Conservation (phyloP, 2,329 filamentous ascomycete genomes). For the Fusarium sp. region DNA sequence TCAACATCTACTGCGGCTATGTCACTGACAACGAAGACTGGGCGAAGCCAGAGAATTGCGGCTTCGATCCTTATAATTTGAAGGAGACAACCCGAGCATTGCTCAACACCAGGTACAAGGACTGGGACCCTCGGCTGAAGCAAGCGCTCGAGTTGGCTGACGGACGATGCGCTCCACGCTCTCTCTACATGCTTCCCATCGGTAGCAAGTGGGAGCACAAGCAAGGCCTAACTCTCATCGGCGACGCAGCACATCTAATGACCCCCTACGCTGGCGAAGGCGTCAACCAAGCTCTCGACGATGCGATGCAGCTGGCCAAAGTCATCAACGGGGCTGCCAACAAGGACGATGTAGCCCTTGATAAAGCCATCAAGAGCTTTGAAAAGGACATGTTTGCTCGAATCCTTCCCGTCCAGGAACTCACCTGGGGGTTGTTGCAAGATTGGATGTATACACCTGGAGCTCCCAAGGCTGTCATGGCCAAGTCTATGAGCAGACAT, state of each 20-base stretch:
- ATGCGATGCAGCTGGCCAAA: conserved; percentile 60
- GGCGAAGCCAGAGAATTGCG: conserved; percentile 51
- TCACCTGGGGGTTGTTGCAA: conserved; percentile 57
- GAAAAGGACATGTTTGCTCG: conserved; percentile 53
- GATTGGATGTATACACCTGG: conserved; percentile 59
- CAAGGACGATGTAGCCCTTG: conserved; percentile 41
- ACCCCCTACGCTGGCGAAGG: conserved; percentile 67
- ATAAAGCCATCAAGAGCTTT: conserved; percentile 47
- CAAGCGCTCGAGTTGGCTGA: conserved; percentile 53
- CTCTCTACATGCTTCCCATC: conserved; percentile 63
- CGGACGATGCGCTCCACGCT: conserved; percentile 52
- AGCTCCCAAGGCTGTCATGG: conserved; percentile 55
- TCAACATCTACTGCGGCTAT: conserved; percentile 52
- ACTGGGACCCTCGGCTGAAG: conserved; percentile 55
- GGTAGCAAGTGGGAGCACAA: conserved; percentile 58
- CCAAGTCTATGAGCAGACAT: conserved; percentile 47
- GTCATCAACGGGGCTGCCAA: conserved; percentile 49
- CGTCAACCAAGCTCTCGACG: conserved; percentile 66
- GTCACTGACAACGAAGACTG: conserved; percentile 52
- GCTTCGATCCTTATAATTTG: conserved; percentile 54
- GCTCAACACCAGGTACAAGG: conserved; percentile 46
- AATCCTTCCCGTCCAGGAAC: conserved; percentile 49
- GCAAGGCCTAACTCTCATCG: conserved; percentile 62
- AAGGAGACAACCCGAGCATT: conserved; percentile 51
- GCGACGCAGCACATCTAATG: conserved; percentile 70